Base-by-base conservation (phyloP, 83 land plant genomes). In the Diphasiastrum complanatum region DNA sequence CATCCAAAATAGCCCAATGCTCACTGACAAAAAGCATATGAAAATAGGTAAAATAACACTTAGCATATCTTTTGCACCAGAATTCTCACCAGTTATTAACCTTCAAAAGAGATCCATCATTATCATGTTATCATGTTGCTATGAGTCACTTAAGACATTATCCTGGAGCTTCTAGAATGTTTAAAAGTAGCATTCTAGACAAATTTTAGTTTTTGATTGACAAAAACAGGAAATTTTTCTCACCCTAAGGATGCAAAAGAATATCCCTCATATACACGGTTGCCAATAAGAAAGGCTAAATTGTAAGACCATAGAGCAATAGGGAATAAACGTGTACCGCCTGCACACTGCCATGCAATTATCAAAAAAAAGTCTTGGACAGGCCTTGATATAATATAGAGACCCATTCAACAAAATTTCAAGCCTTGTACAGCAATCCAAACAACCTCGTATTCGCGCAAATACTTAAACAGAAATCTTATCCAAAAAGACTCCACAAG, bases 241-340 rank as follows among this genome's bases (percentile, higher is more conserved):
- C 56, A 86, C 92, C 92, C 88, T 36, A 86, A 59, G 5, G 20
- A 50, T 31, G 92, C 75, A 79, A 86, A 86, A 12, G 78, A 74
- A 67, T 86, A 86, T 53, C 92, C 92, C 51, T 79, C 88, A 52
- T 68, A 84, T 18, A 86, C 34, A 52, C 92, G 84, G 50, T 84
- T 86, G 20, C 62, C 61, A 18, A 86, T 16, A 41, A 86, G 88
- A 53, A 83, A 65, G 18, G 47, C 34, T 30, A 86, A 6, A 61
- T 86, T 86, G 65, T 76, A 83, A 3, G 19, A 51, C 92, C 92
- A 86, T 34, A 86, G 49, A 66, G 41, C 19, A 38, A 61, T 37
- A 67, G 64, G 68, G 70, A 86, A 72, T 59, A 81, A 38, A 53
- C 69, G 25, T 69, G 63, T 56, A 51, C 40, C 47, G 65, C 78